Base-by-base conservation (phyloP, 495 filamentous ascomycete genomes). In the Articulospora tetracladia region DNA sequence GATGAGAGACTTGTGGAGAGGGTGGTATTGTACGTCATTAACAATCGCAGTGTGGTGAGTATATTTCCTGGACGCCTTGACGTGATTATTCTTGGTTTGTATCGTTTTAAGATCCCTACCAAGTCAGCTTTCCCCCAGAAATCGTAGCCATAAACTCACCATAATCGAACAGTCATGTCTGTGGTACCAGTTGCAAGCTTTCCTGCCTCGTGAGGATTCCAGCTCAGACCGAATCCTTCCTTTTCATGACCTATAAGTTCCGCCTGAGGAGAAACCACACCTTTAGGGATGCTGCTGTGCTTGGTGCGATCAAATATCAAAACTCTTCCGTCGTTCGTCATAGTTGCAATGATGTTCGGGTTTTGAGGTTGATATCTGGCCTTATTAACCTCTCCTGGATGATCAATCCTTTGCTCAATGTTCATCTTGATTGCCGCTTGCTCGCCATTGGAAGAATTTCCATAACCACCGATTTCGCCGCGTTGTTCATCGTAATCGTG, bases 311-410 rank as follows among this genome's bases (percentile, higher is more conserved):
- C 95, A 74, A 92, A 99, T 61, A 99, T 86, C 74, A 97, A 82
- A 26, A 96, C 88, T 63, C 83, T 86, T 41, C 89, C 89, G 72
- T 97, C 92, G 12, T 88, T 84, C 26, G 90, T 90, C 80, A 97
- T 88, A 1, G 95, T 96, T 19, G 94, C 95, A 64, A 99, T 97
- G 55, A 99, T 84, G 66, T 99, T 90, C 8, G 94, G 94, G 64
- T 99, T 99, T 72, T 98, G 93, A 15, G 94, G 95, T 73, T 95
- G 92, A 72, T 98, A 97, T 59, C 95, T 85, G 0, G 95, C 95
- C 73, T 98, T 99, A 79, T 99, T 99, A 67, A 99, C 92, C 70
- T 99, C 95, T 30, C 90, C 90, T 23, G 91, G 90, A 72, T 99
- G 95, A 65, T 96, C 89, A 69, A 99, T 98, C 73, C 90, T 94